phyloP scores from a whole-genome alignment of 2,329 filamentous ascomycete species.

The Scedosporium dehoogii region DNA sequence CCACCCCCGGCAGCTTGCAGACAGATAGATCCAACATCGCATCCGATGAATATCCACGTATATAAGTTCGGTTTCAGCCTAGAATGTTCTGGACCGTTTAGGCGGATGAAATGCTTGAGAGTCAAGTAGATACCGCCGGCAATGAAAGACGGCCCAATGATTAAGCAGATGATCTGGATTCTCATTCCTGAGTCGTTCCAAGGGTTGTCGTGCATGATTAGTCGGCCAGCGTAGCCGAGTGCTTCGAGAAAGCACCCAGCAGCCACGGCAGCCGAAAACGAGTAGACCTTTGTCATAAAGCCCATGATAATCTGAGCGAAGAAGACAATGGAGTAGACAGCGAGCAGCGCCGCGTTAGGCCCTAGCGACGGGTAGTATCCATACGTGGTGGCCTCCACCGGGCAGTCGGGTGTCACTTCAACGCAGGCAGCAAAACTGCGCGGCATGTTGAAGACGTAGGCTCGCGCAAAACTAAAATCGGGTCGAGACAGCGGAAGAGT shows the following conservation, averaged over 20 bases:
- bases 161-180: constrained; percentile 52
- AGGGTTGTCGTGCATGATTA: constrained; percentile 44
- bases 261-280: neutral
- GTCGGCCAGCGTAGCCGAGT: constrained; percentile 48
- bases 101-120: constrained; percentile 37
- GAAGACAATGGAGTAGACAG: constrained; percentile 36
- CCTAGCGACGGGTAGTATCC: constrained; percentile 42
- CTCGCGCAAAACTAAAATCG: neutral
- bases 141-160: constrained; percentile 55
- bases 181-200: constrained; percentile 37
- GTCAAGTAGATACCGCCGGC: constrained; percentile 55
- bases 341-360: constrained; percentile 42
- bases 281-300: neutral
- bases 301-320: constrained; percentile 14
- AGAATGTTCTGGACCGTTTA: constrained; percentile 38
- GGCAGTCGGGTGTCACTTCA: neutral
- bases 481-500: neutral
- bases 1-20: constrained; percentile 42
- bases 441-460: neutral
- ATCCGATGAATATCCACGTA: constrained; percentile 39
- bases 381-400: constrained; percentile 21
- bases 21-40: constrained; percentile 39
- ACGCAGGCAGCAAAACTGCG: neutral
- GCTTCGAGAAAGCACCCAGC: constrained; percentile 43
- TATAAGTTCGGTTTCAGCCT: constrained; percentile 35